These are phyloP conservation scores for Lentinula lateritia DNA, from an alignment of 768 basidiomycete species.

Conservation along the genomic window DNA sequence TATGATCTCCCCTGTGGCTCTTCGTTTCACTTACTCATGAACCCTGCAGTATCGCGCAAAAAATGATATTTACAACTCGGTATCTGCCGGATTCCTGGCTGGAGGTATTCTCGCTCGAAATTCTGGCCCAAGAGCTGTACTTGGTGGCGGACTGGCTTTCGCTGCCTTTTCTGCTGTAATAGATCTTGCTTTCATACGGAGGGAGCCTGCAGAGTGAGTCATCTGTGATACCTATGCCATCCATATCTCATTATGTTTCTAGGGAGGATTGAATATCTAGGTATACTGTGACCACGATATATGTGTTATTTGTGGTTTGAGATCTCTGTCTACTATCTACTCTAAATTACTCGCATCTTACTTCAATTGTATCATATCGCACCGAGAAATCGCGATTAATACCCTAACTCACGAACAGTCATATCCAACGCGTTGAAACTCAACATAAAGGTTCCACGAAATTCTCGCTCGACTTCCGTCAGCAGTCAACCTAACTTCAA, in stretches of 20 bases:
- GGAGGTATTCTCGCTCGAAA: constrained; percentile 86
- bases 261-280: constrained; percentile 33
- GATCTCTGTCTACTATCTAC: background rate
- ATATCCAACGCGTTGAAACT: too few relatives aligned
- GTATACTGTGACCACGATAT: background rate
- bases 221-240: constrained; percentile 7
- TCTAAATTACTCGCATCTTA: background rate
- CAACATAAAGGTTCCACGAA: too few relatives aligned
- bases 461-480: too few relatives aligned
- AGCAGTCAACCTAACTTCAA: too few relatives aligned
- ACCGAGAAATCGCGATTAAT: background rate
- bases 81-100: constrained; percentile 81
- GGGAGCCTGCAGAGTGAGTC: constrained; percentile 75
- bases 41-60: constrained; percentile 81
- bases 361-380: background rate
- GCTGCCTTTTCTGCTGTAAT: constrained; percentile 91
- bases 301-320: background rate
- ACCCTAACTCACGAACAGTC: background rate
- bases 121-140: constrained; percentile 78
- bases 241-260: background rate
- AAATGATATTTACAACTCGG: constrained; percentile 91
- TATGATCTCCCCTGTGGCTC: constrained; percentile 34
- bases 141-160: constrained; percentile 89
- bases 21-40: background rate
- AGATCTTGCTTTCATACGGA: constrained; percentile 70